A percentile compares a stretch with the other conserved stretches of the same genome.
phyloP scores from a whole-genome alignment of 768 basidiomycete genomes.

The Trichaptum fuscoviolaceum region DNA sequence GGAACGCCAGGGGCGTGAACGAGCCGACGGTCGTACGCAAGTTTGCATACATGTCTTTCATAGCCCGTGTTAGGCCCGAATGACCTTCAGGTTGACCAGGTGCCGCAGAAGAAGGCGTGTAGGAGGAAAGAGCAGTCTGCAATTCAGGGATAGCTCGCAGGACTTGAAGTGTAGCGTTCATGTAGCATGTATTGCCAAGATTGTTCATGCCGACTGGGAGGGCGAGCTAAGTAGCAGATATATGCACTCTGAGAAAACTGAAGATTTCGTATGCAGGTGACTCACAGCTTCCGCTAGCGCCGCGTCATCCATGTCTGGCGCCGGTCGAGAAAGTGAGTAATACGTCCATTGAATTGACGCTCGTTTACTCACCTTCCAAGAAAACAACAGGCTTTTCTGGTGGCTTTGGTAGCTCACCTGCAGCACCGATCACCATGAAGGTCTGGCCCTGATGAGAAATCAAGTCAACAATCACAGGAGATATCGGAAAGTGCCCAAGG shows the following conservation, averaged over 20 bases:
- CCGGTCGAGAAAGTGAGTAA: slow-evolving; percentile 12
- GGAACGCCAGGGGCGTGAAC: slow-evolving; percentile 65
- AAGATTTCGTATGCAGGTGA: slow-evolving; percentile 8
- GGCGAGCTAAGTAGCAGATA: slow-evolving; percentile 48
- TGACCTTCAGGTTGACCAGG: slow-evolving; percentile 21
- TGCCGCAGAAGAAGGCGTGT: slow-evolving; percentile 26
- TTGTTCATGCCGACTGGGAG: slow-evolving; percentile 81
- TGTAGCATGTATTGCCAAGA: slow-evolving; percentile 96
- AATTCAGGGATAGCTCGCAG: slow-evolving; percentile 90
- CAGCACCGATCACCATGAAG: slow-evolving; percentile 90
- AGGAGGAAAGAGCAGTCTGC: slow-evolving; percentile 62
- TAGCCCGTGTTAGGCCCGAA: slow-evolving; percentile 35
- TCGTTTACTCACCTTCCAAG: slow-evolving; percentile 59
- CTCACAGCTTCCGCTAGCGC: slow-evolving; percentile 77
- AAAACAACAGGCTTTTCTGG: slow-evolving; percentile 77
- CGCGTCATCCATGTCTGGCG: slow-evolving; percentile 76
- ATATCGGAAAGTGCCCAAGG: no score
- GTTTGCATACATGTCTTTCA: slow-evolving; percentile 64
- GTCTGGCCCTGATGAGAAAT: slow-evolving; percentile 62
- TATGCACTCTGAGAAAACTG: slow-evolving; percentile 10
- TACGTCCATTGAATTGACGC: neutral
- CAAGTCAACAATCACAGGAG: no score
- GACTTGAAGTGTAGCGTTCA: slow-evolving; percentile 95
- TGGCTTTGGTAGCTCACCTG: slow-evolving; percentile 86
- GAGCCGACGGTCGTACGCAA: slow-evolving; percentile 77